These are phyloP conservation scores for Ceratonia siliqua DNA, from an alignment of 306 rosid species.

Conservation along the genomic window DNA sequence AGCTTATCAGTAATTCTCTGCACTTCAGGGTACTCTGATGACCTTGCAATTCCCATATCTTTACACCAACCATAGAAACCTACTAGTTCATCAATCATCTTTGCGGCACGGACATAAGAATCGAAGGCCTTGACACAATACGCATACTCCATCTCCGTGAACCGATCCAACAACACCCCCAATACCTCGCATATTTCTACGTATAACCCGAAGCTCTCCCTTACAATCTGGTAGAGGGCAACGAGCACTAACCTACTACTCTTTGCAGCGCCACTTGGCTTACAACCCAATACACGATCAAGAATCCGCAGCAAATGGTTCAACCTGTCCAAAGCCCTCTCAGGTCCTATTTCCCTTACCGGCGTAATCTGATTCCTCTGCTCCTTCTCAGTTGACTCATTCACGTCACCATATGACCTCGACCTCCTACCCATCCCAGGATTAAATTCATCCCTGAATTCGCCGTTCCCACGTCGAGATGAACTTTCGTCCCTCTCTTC, in stretches of 20 bases:
- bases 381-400: conserved; percentile 40
- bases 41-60: conserved; percentile 68
- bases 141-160: conserved; percentile 71
- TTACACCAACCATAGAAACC: conserved; percentile 82
- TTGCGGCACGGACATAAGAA: conserved; percentile 62
- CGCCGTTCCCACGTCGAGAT: conserved; percentile 35
- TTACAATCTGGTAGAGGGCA: conserved; percentile 65
- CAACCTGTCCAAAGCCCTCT: conserved; percentile 65
- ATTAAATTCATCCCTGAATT: conserved; percentile 42
- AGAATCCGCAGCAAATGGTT: conserved; percentile 59
- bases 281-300: conserved; percentile 69
- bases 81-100: conserved; percentile 66
- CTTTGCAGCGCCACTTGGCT: conserved; percentile 67
- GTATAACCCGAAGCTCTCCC: conserved; percentile 69
- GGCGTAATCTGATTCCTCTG: conserved; percentile 51
- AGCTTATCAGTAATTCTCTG: conserved; percentile 66
- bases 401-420: conserved; percentile 49
- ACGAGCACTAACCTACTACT: conserved; percentile 64
- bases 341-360: conserved; percentile 65
- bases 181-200: conserved; percentile 69
- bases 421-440: conserved; percentile 40
- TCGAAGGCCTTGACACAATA: conserved; percentile 70
- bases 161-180: conserved; percentile 72
- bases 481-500: conserved; percentile 28
- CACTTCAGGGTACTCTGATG: conserved; percentile 85